Percentiles rank a stretch among this genome's conserved stretches.
phyloP scores from a whole-genome alignment of 2,329 filamentous ascomycete species.

The Aspergillus sp. region DNA sequence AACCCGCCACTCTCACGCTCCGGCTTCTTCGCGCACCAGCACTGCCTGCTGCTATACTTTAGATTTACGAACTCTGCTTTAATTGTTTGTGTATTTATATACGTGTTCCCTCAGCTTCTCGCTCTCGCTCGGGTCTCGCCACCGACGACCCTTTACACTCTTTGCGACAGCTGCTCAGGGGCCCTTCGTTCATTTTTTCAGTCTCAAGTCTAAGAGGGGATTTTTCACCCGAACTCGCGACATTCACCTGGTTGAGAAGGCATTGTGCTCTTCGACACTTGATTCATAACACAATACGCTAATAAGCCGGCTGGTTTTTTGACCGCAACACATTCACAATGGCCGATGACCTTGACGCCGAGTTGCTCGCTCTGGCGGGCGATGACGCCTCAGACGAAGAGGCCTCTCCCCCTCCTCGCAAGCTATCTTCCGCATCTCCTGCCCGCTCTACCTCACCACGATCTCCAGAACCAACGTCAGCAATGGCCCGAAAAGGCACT shows the following conservation, averaged over 20 bases:
- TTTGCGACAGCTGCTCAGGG: conserved; percentile 25
- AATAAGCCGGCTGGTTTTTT: conserved; percentile 9
- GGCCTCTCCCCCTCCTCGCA: conserved; percentile 51
- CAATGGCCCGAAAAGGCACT: conserved; percentile 50
- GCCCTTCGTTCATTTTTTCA: conserved; percentile 6
- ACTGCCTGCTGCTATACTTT: background rate
- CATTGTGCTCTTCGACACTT: conserved; percentile 1
- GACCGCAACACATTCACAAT: conserved; percentile 51
- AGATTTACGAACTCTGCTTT: background rate
- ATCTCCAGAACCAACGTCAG: conserved; percentile 43
- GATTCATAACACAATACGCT: background rate
- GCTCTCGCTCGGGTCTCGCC: conserved; percentile 7
- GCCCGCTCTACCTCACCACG: conserved; percentile 52
- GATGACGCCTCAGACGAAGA: conserved; percentile 56
- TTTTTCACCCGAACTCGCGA: background rate
- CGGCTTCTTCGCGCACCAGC: background rate
- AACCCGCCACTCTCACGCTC: conserved; percentile 12
- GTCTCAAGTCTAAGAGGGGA: background rate
- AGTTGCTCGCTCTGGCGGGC: conserved; percentile 88
- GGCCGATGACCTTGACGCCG: conserved; percentile 82
- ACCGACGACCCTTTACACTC: conserved; percentile 9
- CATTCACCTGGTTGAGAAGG: background rate
- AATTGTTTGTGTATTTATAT: conserved; percentile 12
- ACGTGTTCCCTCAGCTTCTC: conserved; percentile 2
- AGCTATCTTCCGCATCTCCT: conserved; percentile 58